Conservation (phyloP, 78 protist genomes). For the Mastigamoeba balamuthi region DNA sequence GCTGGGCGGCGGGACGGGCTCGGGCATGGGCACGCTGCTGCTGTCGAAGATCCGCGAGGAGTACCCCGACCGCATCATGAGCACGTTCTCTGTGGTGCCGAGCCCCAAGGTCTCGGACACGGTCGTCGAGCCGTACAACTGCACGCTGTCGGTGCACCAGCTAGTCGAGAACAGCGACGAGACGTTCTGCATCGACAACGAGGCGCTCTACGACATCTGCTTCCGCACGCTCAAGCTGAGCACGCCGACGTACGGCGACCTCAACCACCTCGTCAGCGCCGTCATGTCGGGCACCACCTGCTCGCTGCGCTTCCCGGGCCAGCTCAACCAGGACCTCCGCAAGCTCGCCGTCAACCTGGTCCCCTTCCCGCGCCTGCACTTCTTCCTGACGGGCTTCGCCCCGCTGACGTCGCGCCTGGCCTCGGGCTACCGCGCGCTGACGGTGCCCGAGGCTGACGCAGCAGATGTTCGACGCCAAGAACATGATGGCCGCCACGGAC, state of each 20-base stretch:
- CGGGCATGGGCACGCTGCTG: slow-evolving; percentile 91
- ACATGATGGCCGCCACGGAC: slow-evolving; percentile 98
- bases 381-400: slow-evolving; percentile 95
- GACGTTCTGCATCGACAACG: slow-evolving; percentile 91
- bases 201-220: slow-evolving; percentile 95
- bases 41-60: slow-evolving; percentile 87
- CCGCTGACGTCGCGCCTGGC: slow-evolving; percentile 83
- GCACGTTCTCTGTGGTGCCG: slow-evolving; percentile 94
- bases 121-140: slow-evolving; percentile 98
- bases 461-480: slow-evolving; percentile 96
- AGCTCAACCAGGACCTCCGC: slow-evolving; percentile 93
- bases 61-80: slow-evolving; percentile 94
- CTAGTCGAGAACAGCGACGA: slow-evolving; percentile 94
- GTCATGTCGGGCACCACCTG: slow-evolving; percentile 94
- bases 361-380: slow-evolving; percentile 99
- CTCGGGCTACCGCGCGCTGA: slow-evolving; percentile 73
- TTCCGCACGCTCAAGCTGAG: slow-evolving; percentile 81
- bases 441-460: slow-evolving; percentile 96
- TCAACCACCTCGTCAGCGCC: slow-evolving; percentile 95
- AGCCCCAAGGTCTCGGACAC: slow-evolving; percentile 95
- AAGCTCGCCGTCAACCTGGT: slow-evolving; percentile 97
- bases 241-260: slow-evolving; percentile 91
- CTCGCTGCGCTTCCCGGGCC: slow-evolving; percentile 98
- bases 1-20: slow-evolving; percentile 99
- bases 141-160: slow-evolving; percentile 94